Base-by-base conservation (phyloP, 306 rosid genomes). In the Begonia loranthoides region DNA sequence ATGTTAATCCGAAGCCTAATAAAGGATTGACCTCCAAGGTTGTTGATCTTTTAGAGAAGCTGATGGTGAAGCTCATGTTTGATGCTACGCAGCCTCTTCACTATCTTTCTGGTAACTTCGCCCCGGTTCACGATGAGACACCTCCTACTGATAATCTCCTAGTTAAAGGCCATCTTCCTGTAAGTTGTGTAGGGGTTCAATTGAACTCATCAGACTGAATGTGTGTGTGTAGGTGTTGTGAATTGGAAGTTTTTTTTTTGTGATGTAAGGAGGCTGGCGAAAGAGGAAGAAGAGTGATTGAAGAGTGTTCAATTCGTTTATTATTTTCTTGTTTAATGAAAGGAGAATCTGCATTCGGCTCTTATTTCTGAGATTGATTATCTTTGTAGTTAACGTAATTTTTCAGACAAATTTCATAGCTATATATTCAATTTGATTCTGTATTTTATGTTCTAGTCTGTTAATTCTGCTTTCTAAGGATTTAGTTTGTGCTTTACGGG, bases 51-150 rank as follows among this genome's bases (percentile, higher is more conserved):
- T 44, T 90, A 7, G 99, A 90, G 77, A 85, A 76, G 62, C 39
- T 90, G 21, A 41, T 80, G 1, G 95, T 90, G 11, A 85, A 76
- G 92, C 56, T 70, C 4, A 66, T 80, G 71, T 67, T 78, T 59
- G 88, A 76, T 38, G 33, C 80, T 59, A 72, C 95, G 13, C 69
- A 49, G 45, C 86, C 94, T 19, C 94, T 63, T 41, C 92, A 70
- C 49, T 80, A 82, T 73, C 94, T 90, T 56, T 12, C 79, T 34
- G 88, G 87, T 15, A 90, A 90, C 69, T 86, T 80, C 16, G 79
- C 88, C 64, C 95, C 99, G 16, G 77, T 80, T 10, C 39, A n/a
- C 9, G 66, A 73, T n/a, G 97, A 90, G 52, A 90, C 94, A 11
- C 87, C 95, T 64, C 95, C 94, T 10, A 65, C 73, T n/a, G 70